Evolutionary conservation across 2,329 filamentous ascomycete genomes (phyloP), one percentile per base, ranked within the genome.

Genomic region (Pseudocercospora ulei): DNA sequence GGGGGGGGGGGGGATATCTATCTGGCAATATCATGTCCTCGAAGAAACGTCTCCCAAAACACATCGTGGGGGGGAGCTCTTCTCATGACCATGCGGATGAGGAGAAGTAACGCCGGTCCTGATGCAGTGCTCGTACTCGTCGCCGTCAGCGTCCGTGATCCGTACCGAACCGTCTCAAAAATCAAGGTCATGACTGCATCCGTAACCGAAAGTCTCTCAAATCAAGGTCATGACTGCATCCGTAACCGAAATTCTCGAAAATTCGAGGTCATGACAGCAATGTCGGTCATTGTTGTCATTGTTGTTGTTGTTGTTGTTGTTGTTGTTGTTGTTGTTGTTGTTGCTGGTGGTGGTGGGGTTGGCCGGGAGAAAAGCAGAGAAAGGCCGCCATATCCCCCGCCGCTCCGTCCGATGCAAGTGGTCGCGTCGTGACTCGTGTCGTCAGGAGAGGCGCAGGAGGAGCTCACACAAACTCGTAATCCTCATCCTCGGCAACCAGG

Each of bases 391-490:
- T 3, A 12, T 23, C 18, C n/a, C 30, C 12, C 6, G n/a, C 3
- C 30, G n/a, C 13, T 33, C n/a, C n/a, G n/a, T n/a, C n/a, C n/a
- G n/a, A 13, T 19, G 19, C 28, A 31, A 26, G n/a, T 37, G 26
- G 26, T 28, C 20, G 26, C 24, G 17, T 31, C 39, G 16, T 24
- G 12, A 20, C 4, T 3, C 17, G 3, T 22, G 19, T 3, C 17
- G 3, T 22, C 11, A 14, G 3, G 29, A 6, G 17, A 7, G 29
- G 18, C 14, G 5, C 6, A 11, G 11, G 30, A 36, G 1, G 24
- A 38, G 34, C 31, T 54, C 44, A 60, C 12, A 60, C 49, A 43
- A 60, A 57, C 39, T 60, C 58, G 41, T 60, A 60, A 35, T 60
- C 58, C 45, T 60, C 58, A 16, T 54, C 53, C 14, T 47, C 50